Evolutionary conservation across 768 basidiomycete species (phyloP).

Genomic region (Kwoniella newhampshirensis): DNA sequence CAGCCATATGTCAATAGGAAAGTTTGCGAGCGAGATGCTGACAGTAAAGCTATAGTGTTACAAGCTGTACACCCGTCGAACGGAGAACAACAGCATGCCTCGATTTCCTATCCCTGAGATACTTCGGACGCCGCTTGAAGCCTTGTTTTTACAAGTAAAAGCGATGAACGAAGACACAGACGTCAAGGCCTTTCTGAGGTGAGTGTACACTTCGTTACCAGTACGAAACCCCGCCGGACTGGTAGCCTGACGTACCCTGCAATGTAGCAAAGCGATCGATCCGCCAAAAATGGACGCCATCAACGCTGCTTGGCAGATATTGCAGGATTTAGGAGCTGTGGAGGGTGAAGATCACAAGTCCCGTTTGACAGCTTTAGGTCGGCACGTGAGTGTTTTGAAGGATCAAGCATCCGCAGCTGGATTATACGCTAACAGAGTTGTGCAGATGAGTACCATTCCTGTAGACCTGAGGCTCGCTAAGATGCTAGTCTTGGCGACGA

Average conservation of each 20-base stretch:
- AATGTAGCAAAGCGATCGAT: slow-evolving; percentile 66
- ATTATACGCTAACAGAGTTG: background rate
- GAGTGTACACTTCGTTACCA: background rate
- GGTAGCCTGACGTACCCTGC: background rate
- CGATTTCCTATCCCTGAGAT: slow-evolving; percentile 84
- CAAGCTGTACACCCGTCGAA: slow-evolving; percentile 77
- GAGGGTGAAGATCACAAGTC: slow-evolving; percentile 57
- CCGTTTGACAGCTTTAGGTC: slow-evolving; percentile 74
- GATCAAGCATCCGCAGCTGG: background rate
- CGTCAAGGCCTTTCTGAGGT: slow-evolving; percentile 61
- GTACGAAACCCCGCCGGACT: background rate
- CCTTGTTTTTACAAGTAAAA: slow-evolving; percentile 76
- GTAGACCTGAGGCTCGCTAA: slow-evolving; percentile 84
- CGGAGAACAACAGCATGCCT: slow-evolving; percentile 65
- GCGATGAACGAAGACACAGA: slow-evolving; percentile 73
- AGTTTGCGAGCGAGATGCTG: slow-evolving; percentile 3
- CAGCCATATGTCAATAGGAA: background rate
- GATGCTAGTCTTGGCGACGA: slow-evolving; percentile 83
- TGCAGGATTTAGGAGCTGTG: slow-evolving; percentile 77
- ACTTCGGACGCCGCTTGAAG: slow-evolving; percentile 78
- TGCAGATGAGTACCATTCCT: slow-evolving; percentile 73
- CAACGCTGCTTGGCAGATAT: slow-evolving; percentile 69
- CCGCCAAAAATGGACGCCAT: slow-evolving; percentile 75
- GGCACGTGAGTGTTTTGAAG: slow-evolving; percentile 61
- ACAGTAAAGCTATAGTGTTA: slow-evolving; percentile 65